Base-by-base conservation (phyloP, 2,329 filamentous ascomycete genomes). In the Hypomyces rosellus region DNA sequence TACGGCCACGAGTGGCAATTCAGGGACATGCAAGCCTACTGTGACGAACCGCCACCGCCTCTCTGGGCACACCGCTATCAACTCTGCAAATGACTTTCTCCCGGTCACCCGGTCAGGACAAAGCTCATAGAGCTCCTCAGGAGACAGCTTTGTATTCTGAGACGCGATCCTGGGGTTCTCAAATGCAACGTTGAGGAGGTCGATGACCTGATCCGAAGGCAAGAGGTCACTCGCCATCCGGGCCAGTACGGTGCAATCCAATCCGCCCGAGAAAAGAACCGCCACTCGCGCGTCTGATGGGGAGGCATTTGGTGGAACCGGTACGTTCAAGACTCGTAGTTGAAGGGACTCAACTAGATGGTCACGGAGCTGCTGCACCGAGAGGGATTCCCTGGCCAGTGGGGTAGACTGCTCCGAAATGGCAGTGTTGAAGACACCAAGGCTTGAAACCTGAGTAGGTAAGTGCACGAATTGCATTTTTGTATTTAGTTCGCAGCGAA, bases 101-200 rank as follows among this genome's bases (percentile, higher is more conserved):
- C 89, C 93, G 0, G 93, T 99, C 41, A 89, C 76, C 50, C 95
- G 85, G 68, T 99, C 93, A 0, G 93, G 93, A 57, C 93, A 99
- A 20, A 81, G 75, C 67, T 96, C 90, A 61, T 88, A 97, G 0
- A 83, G 66, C 52, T 65, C 64, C 3, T 63, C 55, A 52, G 62
- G 51, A 0, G 63, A 61, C 3, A 60, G 51, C 6, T 52, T 54
- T 16, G 72, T 72, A 12, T 79, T 69, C 40, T 80, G 75, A 3
- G 75, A 82, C 52, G 77, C 83, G 56, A 85, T 81, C 33, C 88
- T 80, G 0, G 91, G 92, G 57, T 99, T 99, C 66, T 99, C 89
- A 61, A 99, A 99, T 0, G 92, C 93, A 42, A 99, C 92, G 58
- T 99, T 99, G 55, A 99, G 77, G 8, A 99, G 75, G 63, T 97